Base-by-base conservation (phyloP, 1,284 basidiomycete genomes). In the Irpex sp. region DNA sequence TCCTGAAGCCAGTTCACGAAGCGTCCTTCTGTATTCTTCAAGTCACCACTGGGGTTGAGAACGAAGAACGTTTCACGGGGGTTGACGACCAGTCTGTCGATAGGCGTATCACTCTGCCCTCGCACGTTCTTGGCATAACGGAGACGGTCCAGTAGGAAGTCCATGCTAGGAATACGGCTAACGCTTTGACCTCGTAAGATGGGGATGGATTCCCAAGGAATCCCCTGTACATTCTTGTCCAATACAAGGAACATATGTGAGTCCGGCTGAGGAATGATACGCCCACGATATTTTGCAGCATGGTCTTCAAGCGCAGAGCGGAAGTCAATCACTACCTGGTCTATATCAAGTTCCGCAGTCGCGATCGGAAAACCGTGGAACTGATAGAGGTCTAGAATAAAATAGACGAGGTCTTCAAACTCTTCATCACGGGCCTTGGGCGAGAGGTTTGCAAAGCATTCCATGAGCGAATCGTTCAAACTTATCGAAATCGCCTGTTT, bases 151-250 rank as follows among this genome's bases (percentile, higher is more conserved):
- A 91, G 76, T 17, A 99, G 77, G 80, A 98, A 98, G 54, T 93
- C 87, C 58, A 96, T 75, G 53, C 90, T 93, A 0, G 97, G 96
- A 65, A 98, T 88, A 6, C 97, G 90, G 72, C 93, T 95, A 69
- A 98, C 86, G 53, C 95, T 93, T 62, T 88, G 83, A 5, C 91
- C 92, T 58, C 93, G 83, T 7, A 99, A 79, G 54, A 89, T 84
- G 0, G 97, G 95, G 26, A 98, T 87, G 33, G 92, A 96, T 77
- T 99, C 97, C 97, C 97, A 99, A 0, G 97, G 97, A 63, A 99
- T 83, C 0, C 87, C 85, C 70, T 95, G 93, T 11, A 97, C 80
- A 65, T 94, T 90, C 78, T 94, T 94, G 77, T 98, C 97, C 37
- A 99, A 81, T 11, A 97, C 85, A 61, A 99, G 80, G 78, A 98